Evolutionary conservation across 2,329 filamentous ascomycete genomes (phyloP).

Genomic region (Aspergillus fructus): DNA sequence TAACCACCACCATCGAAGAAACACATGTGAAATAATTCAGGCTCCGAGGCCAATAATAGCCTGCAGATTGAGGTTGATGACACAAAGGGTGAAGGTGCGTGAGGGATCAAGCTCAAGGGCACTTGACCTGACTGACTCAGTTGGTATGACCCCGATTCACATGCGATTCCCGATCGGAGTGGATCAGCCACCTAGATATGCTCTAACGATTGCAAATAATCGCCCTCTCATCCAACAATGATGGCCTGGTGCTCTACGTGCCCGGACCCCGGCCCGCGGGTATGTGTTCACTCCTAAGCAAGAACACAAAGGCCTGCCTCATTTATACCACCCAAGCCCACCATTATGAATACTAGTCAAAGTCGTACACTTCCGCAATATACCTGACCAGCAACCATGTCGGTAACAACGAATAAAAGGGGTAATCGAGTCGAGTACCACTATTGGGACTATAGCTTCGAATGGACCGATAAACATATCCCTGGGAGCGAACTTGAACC

Average conservation of each 20-base stretch:
- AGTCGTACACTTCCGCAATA: background rate
- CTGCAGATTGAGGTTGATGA: background rate
- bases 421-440: constrained; percentile 6
- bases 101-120: background rate
- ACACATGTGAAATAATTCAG: background rate
- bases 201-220: background rate
- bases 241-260: background rate
- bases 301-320: background rate
- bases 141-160: background rate
- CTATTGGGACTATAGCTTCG: constrained; percentile 12
- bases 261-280: constrained; percentile 2
- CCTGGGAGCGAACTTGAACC: background rate
- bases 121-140: background rate
- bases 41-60: no score
- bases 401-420: background rate
- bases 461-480: constrained; percentile 7
- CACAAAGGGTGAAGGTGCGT: background rate
- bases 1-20: no score
- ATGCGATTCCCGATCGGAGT: background rate
- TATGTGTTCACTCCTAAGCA: background rate
- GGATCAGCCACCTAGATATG: background rate
- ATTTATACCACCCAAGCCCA: no score
- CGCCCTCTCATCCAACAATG: background rate
- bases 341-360: background rate
- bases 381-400: background rate